phyloP scores from a whole-genome alignment of 345 rosid species.

The Ceriops zippeliana region DNA sequence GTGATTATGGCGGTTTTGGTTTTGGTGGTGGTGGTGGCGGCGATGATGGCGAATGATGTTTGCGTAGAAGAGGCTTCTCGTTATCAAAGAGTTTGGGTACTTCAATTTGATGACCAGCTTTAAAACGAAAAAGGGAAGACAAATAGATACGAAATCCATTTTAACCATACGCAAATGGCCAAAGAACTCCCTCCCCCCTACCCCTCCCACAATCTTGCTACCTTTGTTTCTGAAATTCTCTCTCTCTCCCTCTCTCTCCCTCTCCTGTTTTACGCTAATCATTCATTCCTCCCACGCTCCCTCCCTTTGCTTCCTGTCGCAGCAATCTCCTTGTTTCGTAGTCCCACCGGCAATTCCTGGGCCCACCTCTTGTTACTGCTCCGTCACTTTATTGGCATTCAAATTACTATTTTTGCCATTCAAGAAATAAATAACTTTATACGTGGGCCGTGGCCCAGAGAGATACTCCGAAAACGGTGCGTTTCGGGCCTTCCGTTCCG shows the following conservation, averaged over 20 bases:
- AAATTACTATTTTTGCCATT: slow-evolving; percentile 5
- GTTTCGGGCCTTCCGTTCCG: not conserved
- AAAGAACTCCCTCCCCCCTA: not conserved
- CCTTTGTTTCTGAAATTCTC: not conserved
- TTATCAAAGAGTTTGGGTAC: slow-evolving; percentile 38
- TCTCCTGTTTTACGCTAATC: not conserved
- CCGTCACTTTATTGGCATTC: not conserved
- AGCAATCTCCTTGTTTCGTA: no score
- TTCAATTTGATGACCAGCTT: slow-evolving; percentile 45
- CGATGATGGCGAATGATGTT: slow-evolving; percentile 21
- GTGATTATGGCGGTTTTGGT: not conserved
- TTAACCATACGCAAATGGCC: not conserved
- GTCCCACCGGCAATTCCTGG: no score
- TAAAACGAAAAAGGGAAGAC: slow-evolving; percentile 49
- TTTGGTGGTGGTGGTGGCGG: slow-evolving; percentile 19
- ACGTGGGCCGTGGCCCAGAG: not conserved
- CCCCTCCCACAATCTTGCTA: not conserved
- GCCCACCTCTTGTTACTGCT: not conserved
- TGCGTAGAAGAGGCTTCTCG: slow-evolving; percentile 44
- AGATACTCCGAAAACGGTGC: not conserved
- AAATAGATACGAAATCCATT: slow-evolving; percentile 40
- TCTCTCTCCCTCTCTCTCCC: no score
- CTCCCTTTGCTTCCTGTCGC: no score
- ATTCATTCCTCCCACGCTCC: not conserved
- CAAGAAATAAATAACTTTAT: not conserved